Base-by-base conservation (phyloP, 2,329 filamentous ascomycete species). In the Aureobasidium sp. region DNA sequence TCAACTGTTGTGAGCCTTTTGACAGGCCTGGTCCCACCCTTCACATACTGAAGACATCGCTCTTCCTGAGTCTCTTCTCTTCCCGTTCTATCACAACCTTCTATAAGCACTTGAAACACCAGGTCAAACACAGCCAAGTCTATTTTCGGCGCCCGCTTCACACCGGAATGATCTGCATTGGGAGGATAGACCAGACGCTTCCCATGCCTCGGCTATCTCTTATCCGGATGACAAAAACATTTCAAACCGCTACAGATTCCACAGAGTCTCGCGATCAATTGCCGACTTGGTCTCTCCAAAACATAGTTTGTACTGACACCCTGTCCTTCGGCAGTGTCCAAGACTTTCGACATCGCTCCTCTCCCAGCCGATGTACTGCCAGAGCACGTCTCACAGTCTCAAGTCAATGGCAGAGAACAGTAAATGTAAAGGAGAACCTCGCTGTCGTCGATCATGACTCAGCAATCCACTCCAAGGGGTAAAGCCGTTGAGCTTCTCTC, bases 51-150 rank as follows among this genome's bases (percentile, higher is more conserved):
- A 27, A 47, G 19, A 45, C 42, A 27, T 58, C 31, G 5, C 27
- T 33, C 24, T 31, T 37, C 12, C 40, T 29, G 19, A 8, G n/a
- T 17, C 17, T 37, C 14, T 31, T 35, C 29, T 47, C 19, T 47
- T 29, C 2, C 19, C n/a, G 19, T 47, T 14, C 19, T 27, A 8
- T 37, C 27, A 9, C 40, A 17, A 4, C 29, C 31, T 58, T 35
- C 40, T 58, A 58, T 58, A 47, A 37, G 40, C 4, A 58, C 54
- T 35, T 58, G 54, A 58, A 58, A 58, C 54, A 27, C 31, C 33
- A 6, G 22, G 52, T 33, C 24, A 44, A 56, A 44, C 39, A 27
- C 24, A 35, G 54, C 17, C 24, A 44, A 56, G 52, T 33, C 52
- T 56, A 56, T 56, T 56, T 33, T 33, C 27, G 29, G 52, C 17